Conservation (phyloP, 495 filamentous ascomycete genomes). For the Penicillium bialowiezense region DNA sequence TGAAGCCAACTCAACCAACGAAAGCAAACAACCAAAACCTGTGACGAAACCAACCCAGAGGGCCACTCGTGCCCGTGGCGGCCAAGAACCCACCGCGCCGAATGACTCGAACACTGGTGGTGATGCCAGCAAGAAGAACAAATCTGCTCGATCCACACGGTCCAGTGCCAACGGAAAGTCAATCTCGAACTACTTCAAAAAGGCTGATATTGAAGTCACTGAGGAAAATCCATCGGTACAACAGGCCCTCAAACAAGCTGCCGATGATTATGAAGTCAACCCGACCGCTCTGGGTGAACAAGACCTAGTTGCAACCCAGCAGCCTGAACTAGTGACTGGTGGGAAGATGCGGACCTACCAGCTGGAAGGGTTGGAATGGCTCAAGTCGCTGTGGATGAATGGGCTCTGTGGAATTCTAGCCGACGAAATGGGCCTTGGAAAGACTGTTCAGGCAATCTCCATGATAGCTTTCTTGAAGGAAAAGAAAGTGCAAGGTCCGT, state of each 20-base stretch:
- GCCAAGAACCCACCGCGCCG: slow-evolving; percentile 28
- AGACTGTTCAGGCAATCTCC: slow-evolving; percentile 92
- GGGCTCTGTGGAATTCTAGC: slow-evolving; percentile 93
- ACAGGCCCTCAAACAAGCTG: slow-evolving; percentile 54
- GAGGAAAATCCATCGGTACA: slow-evolving; percentile 50
- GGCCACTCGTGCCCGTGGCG: slow-evolving; percentile 30
- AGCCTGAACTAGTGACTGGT: slow-evolving; percentile 79
- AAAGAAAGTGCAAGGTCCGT: slow-evolving; percentile 81
- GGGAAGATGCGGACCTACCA: slow-evolving; percentile 94
- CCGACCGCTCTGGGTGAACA: slow-evolving; percentile 69
- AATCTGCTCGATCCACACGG: slow-evolving; percentile 32
- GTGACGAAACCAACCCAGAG: slow-evolving; percentile 18
- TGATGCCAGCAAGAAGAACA: slow-evolving; percentile 9
- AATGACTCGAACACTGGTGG: slow-evolving; percentile 18
- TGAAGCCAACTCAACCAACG: slow-evolving; percentile 15
- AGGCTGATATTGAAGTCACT: slow-evolving; percentile 52
- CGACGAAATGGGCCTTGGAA: slow-evolving; percentile 97
- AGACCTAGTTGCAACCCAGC: slow-evolving; percentile 73
- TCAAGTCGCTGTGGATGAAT: slow-evolving; percentile 82
- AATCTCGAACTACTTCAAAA: slow-evolving; percentile 58
- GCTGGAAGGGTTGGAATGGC: slow-evolving; percentile 90
- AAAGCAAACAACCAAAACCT: slow-evolving; percentile 11
- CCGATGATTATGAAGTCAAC: slow-evolving; percentile 54
- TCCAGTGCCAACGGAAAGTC: slow-evolving; percentile 30
- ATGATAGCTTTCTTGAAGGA: slow-evolving; percentile 87